A percentile compares a stretch with the other conserved stretches of the same genome.
Evolutionary conservation across 2,329 filamentous ascomycete species (phyloP).

Genomic region (Phoma sp.): DNA sequence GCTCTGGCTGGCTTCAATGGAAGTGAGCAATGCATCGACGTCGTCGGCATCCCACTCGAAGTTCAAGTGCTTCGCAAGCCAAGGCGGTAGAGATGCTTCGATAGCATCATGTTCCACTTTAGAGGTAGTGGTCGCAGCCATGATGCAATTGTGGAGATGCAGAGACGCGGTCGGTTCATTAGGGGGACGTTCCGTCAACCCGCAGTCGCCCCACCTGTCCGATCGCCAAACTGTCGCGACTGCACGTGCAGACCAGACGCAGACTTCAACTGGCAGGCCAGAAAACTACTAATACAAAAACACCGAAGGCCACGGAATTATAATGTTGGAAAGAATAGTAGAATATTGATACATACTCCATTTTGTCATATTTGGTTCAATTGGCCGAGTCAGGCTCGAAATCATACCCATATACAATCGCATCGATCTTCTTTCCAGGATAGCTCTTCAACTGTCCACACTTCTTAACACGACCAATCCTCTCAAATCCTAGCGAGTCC

Average conservation of each 20-base stretch:
- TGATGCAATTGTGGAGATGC: constrained; percentile 1
- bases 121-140: neutral
- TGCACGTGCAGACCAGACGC: constrained; percentile 6
- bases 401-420: constrained; percentile 22
- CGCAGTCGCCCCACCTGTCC: neutral
- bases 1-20: constrained; percentile 41
- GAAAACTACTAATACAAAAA: too few species aligned
- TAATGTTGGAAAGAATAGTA: neutral
- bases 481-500: constrained; percentile 74
- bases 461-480: constrained; percentile 74
- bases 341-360: too few species aligned
- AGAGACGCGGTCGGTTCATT: neutral
- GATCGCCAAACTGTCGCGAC: neutral
- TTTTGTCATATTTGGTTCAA: neutral
- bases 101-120: neutral
- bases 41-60: constrained; percentile 39
- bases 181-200: neutral
- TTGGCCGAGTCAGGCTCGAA: constrained; percentile 6
- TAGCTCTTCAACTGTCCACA: constrained; percentile 29
- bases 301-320: neutral
- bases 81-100: constrained; percentile 24
- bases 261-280: too few species aligned
- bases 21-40: constrained; percentile 33
- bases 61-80: constrained; percentile 29
- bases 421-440: constrained; percentile 17